Base-by-base conservation (phyloP, 495 filamentous ascomycete species). In the Penicillium riverlandense region DNA sequence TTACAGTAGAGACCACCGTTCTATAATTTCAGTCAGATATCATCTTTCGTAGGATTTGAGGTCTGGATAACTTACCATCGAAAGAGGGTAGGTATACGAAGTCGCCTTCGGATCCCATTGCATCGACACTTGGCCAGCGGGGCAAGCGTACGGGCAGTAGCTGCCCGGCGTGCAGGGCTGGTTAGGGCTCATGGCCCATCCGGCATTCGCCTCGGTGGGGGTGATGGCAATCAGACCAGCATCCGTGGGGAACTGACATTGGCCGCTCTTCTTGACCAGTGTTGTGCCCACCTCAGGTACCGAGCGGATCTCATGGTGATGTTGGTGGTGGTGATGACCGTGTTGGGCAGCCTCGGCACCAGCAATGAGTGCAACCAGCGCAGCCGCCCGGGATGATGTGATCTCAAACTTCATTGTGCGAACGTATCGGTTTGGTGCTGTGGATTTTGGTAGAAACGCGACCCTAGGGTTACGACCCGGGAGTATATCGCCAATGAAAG, bases 141-240 rank as follows among this genome's bases (percentile, higher is more conserved):
- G 82, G 48, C 86, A 92, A 34, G 87, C 87, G 47, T 86, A 83
- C 4, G 87, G 87, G 55, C 87, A 92, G 62, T 80, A 90, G 45
- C 67, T 78, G 11, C 80, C 84, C 6, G 83, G 75, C 37, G 67
- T 65, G 57, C 87, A 92, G 16, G 76, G 58, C 57, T 88, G 76
- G 64, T 92, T 77, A 7, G 85, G 84, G 55, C 83, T 85, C 78
- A 92, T 83, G 30, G 86, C 87, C 82, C 86, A 92, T 47, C 86
- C 86, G 30, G 72, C 85, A 65, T 92, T 92, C 53, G 65, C 49
- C 22, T 49, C 57, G 38, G 69, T 73, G 7, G 87, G 84, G 5
- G 80, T 84, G 27, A 91, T 74, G 29, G 74, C 60, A 36, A 89
- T 77, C 50, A 90, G 62, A 32, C 86, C 85, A 15, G 78, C 80